Evolutionary conservation across 768 basidiomycete genomes (phyloP).

Genomic region (Suillus occidentalis): DNA sequence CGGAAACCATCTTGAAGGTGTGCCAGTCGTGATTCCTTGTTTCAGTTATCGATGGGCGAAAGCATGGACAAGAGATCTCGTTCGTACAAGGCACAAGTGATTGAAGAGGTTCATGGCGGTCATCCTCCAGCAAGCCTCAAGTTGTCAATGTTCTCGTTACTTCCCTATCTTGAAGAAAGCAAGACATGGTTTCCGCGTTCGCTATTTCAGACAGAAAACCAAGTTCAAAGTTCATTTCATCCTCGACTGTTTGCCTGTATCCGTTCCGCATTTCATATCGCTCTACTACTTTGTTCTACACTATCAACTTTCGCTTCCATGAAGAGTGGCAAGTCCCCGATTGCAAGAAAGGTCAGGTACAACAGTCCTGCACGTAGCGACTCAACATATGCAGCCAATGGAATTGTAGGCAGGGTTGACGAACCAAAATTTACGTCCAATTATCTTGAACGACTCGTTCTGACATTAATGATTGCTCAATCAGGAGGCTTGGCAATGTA

Average conservation of each 20-base stretch:
- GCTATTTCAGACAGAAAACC: conserved; percentile 55
- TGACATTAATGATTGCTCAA: background rate
- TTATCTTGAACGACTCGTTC: conserved; percentile 1
- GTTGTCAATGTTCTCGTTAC: conserved; percentile 51
- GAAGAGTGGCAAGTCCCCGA: conserved; percentile 38
- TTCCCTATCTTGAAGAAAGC: conserved; percentile 46
- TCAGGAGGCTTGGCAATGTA: conserved; percentile 1
- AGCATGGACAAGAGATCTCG: conserved; percentile 45
- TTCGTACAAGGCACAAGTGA: conserved; percentile 37
- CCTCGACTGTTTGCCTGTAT: conserved; percentile 51
- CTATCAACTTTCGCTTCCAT: conserved; percentile 40
- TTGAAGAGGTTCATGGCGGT: conserved; percentile 44
- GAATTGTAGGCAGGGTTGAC: conserved; percentile 5
- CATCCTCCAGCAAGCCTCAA: conserved; percentile 41
- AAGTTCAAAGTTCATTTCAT: conserved; percentile 70
- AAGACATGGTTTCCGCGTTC: conserved; percentile 45
- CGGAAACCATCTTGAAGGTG: conserved; percentile 12
- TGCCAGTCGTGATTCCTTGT: conserved; percentile 25
- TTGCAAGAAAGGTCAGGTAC: conserved; percentile 38
- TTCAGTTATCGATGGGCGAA: conserved; percentile 25
- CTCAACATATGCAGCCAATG: background rate
- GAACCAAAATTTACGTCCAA: conserved; percentile 12
- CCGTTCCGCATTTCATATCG: conserved; percentile 37
- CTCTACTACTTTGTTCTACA: conserved; percentile 49
- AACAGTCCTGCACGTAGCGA: conserved; percentile 20